Conservation (phyloP, 78 protist genomes). For the Dictyostelium brefeldianum region DNA sequence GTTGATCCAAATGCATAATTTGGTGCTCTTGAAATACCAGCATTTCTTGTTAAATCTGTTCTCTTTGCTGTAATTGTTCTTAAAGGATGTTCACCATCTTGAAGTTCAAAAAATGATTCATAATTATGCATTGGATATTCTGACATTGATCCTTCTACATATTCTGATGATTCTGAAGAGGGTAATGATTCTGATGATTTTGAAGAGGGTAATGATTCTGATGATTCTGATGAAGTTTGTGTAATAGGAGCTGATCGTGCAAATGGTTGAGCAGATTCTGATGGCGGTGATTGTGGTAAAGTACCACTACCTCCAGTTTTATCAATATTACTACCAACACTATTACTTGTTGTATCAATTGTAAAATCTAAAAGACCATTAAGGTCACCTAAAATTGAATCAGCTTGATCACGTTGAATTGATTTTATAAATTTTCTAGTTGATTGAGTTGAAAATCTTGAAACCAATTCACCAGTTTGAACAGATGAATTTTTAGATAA, state of each 20-base stretch:
- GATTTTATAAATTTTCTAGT: too few species aligned
- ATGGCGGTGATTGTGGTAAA: background rate
- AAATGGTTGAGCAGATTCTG: background rate
- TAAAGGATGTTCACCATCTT: background rate
- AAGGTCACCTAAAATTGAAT: too few species aligned
- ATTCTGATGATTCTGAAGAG: background rate
- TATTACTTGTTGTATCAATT: background rate
- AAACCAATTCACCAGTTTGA: background rate
- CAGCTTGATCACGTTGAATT: too few species aligned
- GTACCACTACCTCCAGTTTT: background rate
- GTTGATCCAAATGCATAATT: slow-evolving; percentile 26
- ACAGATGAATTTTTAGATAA: background rate
- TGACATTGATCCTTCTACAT: background rate
- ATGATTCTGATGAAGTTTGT: background rate
- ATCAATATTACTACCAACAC: background rate
- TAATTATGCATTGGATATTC: background rate
- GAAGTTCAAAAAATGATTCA: background rate
- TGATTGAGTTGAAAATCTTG: too few species aligned
- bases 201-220: background rate
- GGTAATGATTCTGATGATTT: background rate
- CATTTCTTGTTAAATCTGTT: slow-evolving; percentile 29
- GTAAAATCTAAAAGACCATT: too few species aligned
- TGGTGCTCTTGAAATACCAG: background rate
- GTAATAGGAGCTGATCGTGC: too few species aligned
- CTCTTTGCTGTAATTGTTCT: background rate